Conservation (phyloP, 768 basidiomycete genomes). For the Asterophora parasitica region DNA sequence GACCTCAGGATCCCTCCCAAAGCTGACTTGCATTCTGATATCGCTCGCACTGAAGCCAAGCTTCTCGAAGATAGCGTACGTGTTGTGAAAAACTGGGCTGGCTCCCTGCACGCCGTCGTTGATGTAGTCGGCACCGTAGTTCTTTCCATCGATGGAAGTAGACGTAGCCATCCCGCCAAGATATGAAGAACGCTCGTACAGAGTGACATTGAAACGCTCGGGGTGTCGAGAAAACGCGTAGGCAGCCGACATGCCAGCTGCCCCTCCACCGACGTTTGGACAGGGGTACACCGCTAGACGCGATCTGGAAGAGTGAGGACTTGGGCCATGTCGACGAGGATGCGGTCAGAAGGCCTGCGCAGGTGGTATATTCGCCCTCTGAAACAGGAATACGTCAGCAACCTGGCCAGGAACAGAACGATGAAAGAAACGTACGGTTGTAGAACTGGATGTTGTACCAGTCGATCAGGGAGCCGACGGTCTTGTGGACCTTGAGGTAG, state of each 20-base stretch:
- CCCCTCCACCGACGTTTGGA: conserved; percentile 47
- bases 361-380: conserved; percentile 61
- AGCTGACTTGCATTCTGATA: conserved; percentile 29
- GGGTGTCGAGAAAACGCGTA: conserved; percentile 27
- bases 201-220: conserved; percentile 22
- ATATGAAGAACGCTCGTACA: conserved; percentile 25
- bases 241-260: conserved; percentile 28
- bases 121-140: conserved; percentile 27
- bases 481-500: conserved; percentile 47
- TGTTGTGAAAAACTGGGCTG: conserved; percentile 27
- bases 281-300: conserved; percentile 48
- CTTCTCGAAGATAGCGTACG: conserved; percentile 28
- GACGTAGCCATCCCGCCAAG: conserved; percentile 30
- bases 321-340: conserved; percentile 59
- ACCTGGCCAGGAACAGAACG: neutral
- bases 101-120: conserved; percentile 32
- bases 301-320: conserved; percentile 54
- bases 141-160: conserved; percentile 19
- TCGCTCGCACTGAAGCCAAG: conserved; percentile 25
- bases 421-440: conserved; percentile 29
- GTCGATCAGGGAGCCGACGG: conserved; percentile 54
- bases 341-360: conserved; percentile 47
- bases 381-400: conserved; percentile 4
- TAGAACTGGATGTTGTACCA: conserved; percentile 54
- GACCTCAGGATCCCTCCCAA: conserved; percentile 23